Evolutionary conservation across 2,329 filamentous ascomycete species (phyloP).

Genomic region (Beauveria scarabaeidicola): DNA sequence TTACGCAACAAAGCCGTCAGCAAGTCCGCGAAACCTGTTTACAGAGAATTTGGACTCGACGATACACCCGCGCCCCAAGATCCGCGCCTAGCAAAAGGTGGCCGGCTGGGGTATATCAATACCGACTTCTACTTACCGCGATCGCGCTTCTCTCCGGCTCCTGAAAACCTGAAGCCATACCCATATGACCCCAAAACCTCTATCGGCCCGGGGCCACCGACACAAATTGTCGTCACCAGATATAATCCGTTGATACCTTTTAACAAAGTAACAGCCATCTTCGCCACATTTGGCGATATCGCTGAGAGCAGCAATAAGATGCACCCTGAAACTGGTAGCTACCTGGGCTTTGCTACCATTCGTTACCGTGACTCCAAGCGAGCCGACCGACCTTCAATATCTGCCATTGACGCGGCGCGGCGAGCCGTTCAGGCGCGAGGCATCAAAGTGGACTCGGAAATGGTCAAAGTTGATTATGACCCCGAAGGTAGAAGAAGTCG

Average conservation of each 20-base stretch:
- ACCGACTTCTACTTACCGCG: conserved; percentile 62
- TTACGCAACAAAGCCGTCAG: conserved; percentile 40
- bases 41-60: conserved; percentile 61
- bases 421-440: conserved; percentile 69
- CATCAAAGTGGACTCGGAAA: conserved; percentile 67
- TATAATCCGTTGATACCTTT: conserved; percentile 86
- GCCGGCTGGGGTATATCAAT: conserved; percentile 57
- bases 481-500: conserved; percentile 77
- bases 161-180: conserved; percentile 76
- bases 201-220: conserved; percentile 79
- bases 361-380: conserved; percentile 69
- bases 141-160: conserved; percentile 60
- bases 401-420: conserved; percentile 73
- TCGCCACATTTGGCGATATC: conserved; percentile 78
- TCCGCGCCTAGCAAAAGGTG: conserved; percentile 67
- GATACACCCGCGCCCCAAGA: conserved; percentile 64
- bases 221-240: conserved; percentile 88
- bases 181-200: conserved; percentile 74
- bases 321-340: conserved; percentile 88
- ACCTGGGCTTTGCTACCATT: conserved; percentile 87
- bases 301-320: conserved; percentile 88
- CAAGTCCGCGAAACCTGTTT: conserved; percentile 51
- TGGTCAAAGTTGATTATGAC: conserved; percentile 79
- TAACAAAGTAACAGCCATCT: conserved; percentile 65
- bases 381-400: conserved; percentile 35